Base-by-base conservation (phyloP, 495 filamentous ascomycete species). In the Penicillium parvum region DNA sequence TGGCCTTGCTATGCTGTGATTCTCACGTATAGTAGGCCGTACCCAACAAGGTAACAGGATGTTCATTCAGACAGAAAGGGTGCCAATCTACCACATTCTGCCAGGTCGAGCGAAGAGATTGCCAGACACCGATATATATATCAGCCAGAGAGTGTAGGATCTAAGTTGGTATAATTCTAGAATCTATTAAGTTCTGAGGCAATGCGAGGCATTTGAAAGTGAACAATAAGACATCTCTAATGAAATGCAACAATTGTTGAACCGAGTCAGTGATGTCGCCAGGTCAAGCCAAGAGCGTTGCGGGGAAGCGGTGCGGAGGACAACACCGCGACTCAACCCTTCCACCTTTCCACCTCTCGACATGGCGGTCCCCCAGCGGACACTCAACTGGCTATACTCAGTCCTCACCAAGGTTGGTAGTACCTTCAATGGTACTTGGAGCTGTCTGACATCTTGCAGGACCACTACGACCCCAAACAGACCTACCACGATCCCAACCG, bases 311-410 rank as follows among this genome's bases (percentile, higher is more conserved):
- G 40, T 51, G 49, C 43, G 50, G 54, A 55, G 47, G 42, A 40
- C 49, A 43, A 38, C n/a, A 42, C 40, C 28, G 28, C 16, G 32
- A 34, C 45, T 48, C 45, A 17, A 40, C 23, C 25, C 22, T 32
- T 45, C 33, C 33, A 23, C 32, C 36, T 14, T 45, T 19, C 37
- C 30, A 23, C 43, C 46, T 40, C 42, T 55, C 64, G 49, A 41
- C 48, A 90, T 84, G 77, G 85, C 81, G 40, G 86, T 95, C 52
- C 82, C 87, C 47, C 90, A 92, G 57, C 85, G 88, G 64, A 83
- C 94, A 29, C 75, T 97, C 40, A 87, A 86, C 62, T 98, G 92
- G 92, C 82, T 98, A 2, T 94, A 95, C 67, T 92, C 85, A 61
- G 83, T 95, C 32, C 60, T 98, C 40, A 84, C 78, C 26, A 88